Conservation (phyloP, 257 asterid genomes). For the Fraxinus anomala region DNA sequence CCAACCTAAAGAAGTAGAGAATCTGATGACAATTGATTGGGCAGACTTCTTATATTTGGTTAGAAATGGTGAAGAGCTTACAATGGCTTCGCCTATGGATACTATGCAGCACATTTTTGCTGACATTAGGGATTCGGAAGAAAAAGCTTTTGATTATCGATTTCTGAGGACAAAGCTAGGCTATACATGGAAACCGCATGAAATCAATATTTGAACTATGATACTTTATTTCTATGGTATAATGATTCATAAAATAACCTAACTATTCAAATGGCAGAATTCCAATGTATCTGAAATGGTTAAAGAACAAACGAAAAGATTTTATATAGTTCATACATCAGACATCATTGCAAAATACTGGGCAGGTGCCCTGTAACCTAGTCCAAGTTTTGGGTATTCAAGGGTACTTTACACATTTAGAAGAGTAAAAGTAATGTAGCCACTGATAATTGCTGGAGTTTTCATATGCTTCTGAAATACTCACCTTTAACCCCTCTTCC, state of each 20-base stretch:
- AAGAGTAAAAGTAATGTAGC: neutral
- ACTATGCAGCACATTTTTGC: neutral
- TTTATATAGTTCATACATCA: neutral
- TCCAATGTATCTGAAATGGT: neutral
- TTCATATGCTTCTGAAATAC: neutral
- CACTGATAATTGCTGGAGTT: neutral
- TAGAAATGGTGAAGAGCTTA: no score
- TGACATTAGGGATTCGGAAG: neutral
- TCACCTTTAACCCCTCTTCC: neutral
- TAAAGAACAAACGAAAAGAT: neutral
- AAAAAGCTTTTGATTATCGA: no score
- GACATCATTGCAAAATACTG: neutral
- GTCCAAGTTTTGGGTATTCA: neutral
- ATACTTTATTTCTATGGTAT: neutral
- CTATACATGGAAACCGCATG: neutral
- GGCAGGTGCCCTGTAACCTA: neutral
- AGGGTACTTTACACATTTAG: neutral
- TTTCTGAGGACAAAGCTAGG: no score
- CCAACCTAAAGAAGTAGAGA: no score
- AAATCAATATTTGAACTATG: neutral
- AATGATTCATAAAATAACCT: no score
- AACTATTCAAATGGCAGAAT: neutral
- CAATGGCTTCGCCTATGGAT: neutral
- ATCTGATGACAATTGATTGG: neutral
- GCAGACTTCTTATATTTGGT: neutral